A percentile compares a stretch with the other conserved stretches of the same genome.
Evolutionary conservation across 164 flowering plant species (phyloP).

Genomic region (Echeveria elegans): DNA sequence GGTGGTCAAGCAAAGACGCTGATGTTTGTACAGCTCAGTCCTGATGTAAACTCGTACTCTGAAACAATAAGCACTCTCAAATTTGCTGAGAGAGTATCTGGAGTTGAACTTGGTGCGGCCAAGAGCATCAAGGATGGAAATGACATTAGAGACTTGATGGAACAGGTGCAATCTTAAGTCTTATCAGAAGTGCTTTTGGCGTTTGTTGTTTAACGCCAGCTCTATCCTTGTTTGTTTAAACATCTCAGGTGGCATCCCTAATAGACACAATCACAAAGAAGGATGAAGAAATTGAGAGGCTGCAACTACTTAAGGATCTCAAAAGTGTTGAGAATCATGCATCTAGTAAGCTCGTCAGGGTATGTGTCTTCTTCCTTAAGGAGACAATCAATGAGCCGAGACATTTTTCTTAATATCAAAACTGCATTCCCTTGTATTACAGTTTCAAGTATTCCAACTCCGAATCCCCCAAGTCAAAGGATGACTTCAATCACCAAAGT

Average conservation of each 20-base stretch:
- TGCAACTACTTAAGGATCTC: conserved; percentile 48
- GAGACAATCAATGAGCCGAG: conserved; percentile 15
- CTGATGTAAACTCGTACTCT: conserved; percentile 61
- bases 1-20: conserved; percentile 98
- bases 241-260: conserved; percentile 63
- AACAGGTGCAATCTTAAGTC: conserved; percentile 45
- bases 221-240: neutral
- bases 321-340: conserved; percentile 40
- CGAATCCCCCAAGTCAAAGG: conserved; percentile 33
- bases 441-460: conserved; percentile 31
- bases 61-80: conserved; percentile 81
- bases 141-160: conserved; percentile 75
- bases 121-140: conserved; percentile 75
- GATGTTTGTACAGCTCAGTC: conserved; percentile 96
- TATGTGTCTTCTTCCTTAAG: conserved; percentile 33
- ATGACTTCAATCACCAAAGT: conserved; percentile 30
- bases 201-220: too few relatives aligned
- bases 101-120: conserved; percentile 96
- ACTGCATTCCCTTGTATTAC: conserved; percentile 23
- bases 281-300: conserved; percentile 80
- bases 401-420: conserved; percentile 16
- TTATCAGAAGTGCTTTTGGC: too few relatives aligned
- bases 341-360: conserved; percentile 22
- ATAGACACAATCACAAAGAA: conserved; percentile 69
- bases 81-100: conserved; percentile 99